Base-by-base conservation (phyloP, 2,329 filamentous ascomycete genomes). In the Cladosporium velox region DNA sequence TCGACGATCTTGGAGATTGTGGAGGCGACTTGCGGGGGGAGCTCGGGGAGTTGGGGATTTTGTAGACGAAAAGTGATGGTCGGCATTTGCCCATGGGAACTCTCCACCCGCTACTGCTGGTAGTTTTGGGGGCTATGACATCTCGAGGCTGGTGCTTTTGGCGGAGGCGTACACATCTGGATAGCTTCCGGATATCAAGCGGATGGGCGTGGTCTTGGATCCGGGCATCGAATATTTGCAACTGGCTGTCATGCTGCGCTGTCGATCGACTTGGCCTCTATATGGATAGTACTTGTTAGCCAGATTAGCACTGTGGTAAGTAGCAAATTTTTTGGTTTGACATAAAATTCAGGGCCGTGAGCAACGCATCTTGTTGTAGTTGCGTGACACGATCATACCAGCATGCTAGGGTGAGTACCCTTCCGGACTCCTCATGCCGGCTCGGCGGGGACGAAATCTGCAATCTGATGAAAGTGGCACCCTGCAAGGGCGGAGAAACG, bases 11-110 rank as follows among this genome's bases (percentile, higher is more conserved):
- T 38, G 32, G 32, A 58, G 52, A 34, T 28, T 58, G 55, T 41
- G 55, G 55, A 58, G 55, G 55, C 55, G 55, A 58, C 30, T 38
- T 58, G 55, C 55, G 55, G 55, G 55, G 55, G 55, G 55, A 41
- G 32, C 49, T 58, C 32, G 55, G 30, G 55, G 55, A 58, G 55
- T 41, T 34, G 54, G 30, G 54, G n/a, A 15, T 11, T 26, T 24
- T 26, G 28, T 14, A 52, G 49, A 52, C 28, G 28, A 47, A 21
- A 44, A 47, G 41, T 21, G 4, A 47, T 47, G 41, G 55, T 34
- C 55, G 30, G 32, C 55, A 38, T 14, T 24, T 58, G 55, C 55
- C 34, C 32, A 58, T 58, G 55, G 55, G 55, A 41, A 12, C 5
- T 30, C 18, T 30, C 49, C 24, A 47, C n/a, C n/a, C 41, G 41